These are phyloP conservation scores for Neurospora terricola DNA, from an alignment of 495 filamentous ascomycete species.

Conservation along the genomic window DNA sequence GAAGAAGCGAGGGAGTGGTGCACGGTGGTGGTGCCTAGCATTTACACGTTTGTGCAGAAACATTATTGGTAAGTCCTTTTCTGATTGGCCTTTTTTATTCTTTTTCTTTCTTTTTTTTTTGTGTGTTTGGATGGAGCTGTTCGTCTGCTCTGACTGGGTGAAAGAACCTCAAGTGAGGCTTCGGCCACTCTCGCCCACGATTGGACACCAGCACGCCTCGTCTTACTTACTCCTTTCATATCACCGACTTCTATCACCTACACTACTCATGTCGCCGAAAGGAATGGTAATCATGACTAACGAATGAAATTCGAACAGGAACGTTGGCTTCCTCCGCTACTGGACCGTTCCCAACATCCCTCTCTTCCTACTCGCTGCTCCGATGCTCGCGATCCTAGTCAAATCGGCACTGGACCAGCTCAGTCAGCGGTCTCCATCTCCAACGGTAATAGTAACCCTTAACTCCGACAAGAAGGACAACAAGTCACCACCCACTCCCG, in stretches of 20 bases:
- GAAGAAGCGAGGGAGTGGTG: conserved; percentile 62
- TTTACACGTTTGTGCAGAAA: conserved; percentile 81
- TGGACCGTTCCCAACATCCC: conserved; percentile 84
- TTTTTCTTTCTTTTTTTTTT: neutral
- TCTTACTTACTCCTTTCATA: neutral
- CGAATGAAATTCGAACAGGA: conserved; percentile 39
- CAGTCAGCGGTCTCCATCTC: conserved; percentile 2
- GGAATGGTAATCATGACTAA: conserved; percentile 3
- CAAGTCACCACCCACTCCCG: neutral
- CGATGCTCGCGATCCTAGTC: conserved; percentile 63
- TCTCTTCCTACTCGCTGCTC: conserved; percentile 73
- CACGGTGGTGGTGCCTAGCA: conserved; percentile 56
- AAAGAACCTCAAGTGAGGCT: too few relatives aligned
- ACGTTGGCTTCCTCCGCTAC: conserved; percentile 78
- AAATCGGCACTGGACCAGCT: conserved; percentile 47
- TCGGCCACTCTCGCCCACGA: too few relatives aligned
- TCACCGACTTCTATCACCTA: neutral
- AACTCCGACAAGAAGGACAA: neutral
- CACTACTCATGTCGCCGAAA: neutral
- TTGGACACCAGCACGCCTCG: neutral
- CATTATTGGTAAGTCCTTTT: conserved; percentile 67
- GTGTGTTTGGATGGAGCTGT: neutral
- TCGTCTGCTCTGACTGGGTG: too few relatives aligned
- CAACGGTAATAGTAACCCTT: neutral
- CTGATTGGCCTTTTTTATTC: neutral